Evolutionary conservation across 441 rosid species (phyloP), one percentile per base, ranked within the genome.

Genomic region (Melastoma candidum): DNA sequence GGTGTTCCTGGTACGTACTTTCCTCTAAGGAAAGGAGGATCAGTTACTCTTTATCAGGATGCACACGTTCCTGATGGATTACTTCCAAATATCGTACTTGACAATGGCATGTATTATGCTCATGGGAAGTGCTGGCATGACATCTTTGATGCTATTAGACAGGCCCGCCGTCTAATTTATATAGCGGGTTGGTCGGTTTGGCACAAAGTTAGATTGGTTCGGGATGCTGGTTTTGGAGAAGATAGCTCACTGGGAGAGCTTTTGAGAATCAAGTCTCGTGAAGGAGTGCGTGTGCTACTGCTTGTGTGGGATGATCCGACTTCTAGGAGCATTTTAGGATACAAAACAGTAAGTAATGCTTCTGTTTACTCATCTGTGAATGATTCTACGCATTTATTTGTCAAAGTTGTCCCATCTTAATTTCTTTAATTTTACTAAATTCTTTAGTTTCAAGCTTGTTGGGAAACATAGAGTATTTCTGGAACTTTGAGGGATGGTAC

Each of bases 221-320:
- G 96, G 24, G 95, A 93, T 74, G 71, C 41, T 54, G 76, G 71
- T 61, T 62, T 65, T 12, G 81, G 71, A n/a, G 71, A 81, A 3
- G 78, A 69, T 60, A 58, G 68, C 68, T 71, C 80, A 36, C 77
- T 93, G 51, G 99, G 99, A 54, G 95, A 93, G 54, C 78, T 93
- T 71, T 72, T 93, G 49, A 81, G 82, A 69, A 68, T 83, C 46
- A 93, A 83, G 77, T 89, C 99, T 53, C 95, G 74, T 66, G 97
- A 93, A 80, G 99, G 97, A 29, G 99, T 93, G 6, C 76, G 99
- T 60, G 99, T 93, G 60, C 79, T 93, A 69, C 95, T 89, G 57
- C 89, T 89, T 63, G 47, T 93, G 50, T 93, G 99, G 99, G 99
- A 93, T 77, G 99, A 93, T 53, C 96, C 96, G 48, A 93, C 99